phyloP scores from a whole-genome alignment of 1,284 basidiomycete species.

The Heterobasidion occidentale region DNA sequence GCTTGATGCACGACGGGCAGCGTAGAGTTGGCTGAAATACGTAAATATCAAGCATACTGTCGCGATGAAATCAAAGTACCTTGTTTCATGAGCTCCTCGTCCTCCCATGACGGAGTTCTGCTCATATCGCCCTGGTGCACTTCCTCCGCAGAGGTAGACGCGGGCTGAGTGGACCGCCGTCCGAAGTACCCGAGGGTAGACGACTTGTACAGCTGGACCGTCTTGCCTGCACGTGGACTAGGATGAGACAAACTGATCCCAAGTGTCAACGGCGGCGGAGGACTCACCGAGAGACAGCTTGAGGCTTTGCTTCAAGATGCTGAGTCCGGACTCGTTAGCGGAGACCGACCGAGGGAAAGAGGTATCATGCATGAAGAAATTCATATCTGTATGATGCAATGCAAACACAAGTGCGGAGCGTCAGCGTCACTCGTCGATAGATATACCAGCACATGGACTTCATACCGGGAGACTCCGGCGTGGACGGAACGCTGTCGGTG shows the following conservation, averaged over 20 bases:
- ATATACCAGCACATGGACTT: background rate
- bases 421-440: background rate
- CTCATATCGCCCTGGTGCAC: constrained; percentile 18
- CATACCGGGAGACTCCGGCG: constrained; percentile 7
- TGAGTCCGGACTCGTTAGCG: constrained; percentile 24
- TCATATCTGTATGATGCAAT: no score
- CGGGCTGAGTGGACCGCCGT: constrained; percentile 6
- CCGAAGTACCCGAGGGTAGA: constrained; percentile 29
- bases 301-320: constrained; percentile 53
- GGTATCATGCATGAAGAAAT: background rate
- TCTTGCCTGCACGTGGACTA: constrained; percentile 35
- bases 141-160: background rate
- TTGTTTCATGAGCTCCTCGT: constrained; percentile 33
- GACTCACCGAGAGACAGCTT: constrained; percentile 60
- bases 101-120: constrained; percentile 39
- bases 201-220: constrained; percentile 44
- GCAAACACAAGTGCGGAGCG: no score
- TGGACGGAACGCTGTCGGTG: constrained; percentile 2
- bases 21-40: constrained; percentile 31
- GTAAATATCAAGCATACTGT: background rate
- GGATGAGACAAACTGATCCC: background rate
- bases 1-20: constrained; percentile 44
- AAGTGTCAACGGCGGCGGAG: background rate
- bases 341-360: constrained; percentile 3
- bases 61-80: constrained; percentile 20